Evolutionary conservation across 495 filamentous ascomycete species (phyloP), one percentile per base, ranked within the genome.

Genomic region (Penicillium cataractarum): DNA sequence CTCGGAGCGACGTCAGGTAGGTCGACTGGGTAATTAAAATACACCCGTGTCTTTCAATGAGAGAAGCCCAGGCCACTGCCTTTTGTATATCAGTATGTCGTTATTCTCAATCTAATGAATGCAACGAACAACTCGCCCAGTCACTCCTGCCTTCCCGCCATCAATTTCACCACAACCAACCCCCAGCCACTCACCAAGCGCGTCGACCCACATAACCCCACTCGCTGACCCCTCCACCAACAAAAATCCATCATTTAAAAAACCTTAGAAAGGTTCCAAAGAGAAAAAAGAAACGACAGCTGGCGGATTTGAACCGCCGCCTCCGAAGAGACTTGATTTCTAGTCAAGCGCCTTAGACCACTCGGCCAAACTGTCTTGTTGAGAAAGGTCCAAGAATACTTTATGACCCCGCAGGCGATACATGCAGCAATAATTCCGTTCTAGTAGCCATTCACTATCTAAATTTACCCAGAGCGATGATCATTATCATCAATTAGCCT

Each of bases 341-440:
- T 54, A 54, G 51, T 54, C 51, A 54, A 54, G 51, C 51, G 51
- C 51, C 51, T 54, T 54, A 54, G 51, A 54, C 51, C 51, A 54
- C 51, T 54, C 51, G 51, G 51, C 51, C 51, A 54, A 33, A 54
- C 29, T 35, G 31, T 54, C 51, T 54, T 54, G 31, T 22, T 4
- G 27, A 35, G n/a, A 35, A n/a, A 22, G 17, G 51, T 6, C 24
- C 0, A 29, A 32, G 1, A 31, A 8, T n/a, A 27, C 24, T 29
- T 9, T 13, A 52, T 52, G 19, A 6, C 13, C 15, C 10, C 3
- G n/a, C n/a, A n/a, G n/a, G n/a, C n/a, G n/a, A n/a, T n/a, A n/a
- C 5, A 4, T 4, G 13, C 3, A 2, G 13, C 0, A 17, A 39
- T 15, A 39, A 39, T 39, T 15, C 6, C 13, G 17, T 39, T 39